Conservation (phyloP, 495 filamentous ascomycete genomes). For the Penicillium diatomitis region DNA sequence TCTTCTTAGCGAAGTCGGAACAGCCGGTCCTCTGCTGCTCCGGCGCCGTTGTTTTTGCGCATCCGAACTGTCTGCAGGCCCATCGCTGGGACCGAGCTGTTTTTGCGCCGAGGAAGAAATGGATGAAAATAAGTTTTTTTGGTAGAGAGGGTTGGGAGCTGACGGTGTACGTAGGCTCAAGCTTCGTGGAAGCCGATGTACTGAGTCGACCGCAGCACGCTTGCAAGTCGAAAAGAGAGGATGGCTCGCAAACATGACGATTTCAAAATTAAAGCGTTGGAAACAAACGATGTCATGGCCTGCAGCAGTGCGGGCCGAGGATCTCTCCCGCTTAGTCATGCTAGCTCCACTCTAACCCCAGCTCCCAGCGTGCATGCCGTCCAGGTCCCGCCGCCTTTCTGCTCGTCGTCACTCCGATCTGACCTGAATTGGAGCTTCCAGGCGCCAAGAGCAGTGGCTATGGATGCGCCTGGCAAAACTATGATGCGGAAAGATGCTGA, state of each 20-base stretch:
- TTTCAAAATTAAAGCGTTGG: background rate
- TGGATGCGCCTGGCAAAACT: conserved; percentile 38
- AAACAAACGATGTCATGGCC: conserved; percentile 12
- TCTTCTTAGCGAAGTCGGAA: conserved; percentile 45
- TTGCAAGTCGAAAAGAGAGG: conserved; percentile 27
- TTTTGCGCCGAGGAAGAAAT: conserved; percentile 34
- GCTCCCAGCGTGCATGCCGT: conserved; percentile 11
- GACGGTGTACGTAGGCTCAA: conserved; percentile 36
- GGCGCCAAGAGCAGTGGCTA: conserved; percentile 28
- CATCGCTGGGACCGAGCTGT: conserved; percentile 15
- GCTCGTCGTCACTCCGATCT: conserved; percentile 16
- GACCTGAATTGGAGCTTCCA: conserved; percentile 15
- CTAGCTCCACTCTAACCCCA: conserved; percentile 13
- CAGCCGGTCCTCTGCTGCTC: conserved; percentile 35
- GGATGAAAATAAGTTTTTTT: conserved; percentile 43
- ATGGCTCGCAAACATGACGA: conserved; percentile 28
- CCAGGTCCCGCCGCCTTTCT: conserved; percentile 5
- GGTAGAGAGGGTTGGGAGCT: conserved; percentile 23
- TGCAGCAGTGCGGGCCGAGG: conserved; percentile 2
- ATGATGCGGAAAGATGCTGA: conserved; percentile 18
- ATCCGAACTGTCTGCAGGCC: conserved; percentile 12
- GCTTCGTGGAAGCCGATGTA: conserved; percentile 17
- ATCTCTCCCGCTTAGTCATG: conserved; percentile 19
- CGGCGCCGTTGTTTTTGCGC: conserved; percentile 37
- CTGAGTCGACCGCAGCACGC: conserved; percentile 12